Evolutionary conservation across 2,329 filamentous ascomycete species (phyloP).

Genomic region (Neofusicoccum umdonicola): DNA sequence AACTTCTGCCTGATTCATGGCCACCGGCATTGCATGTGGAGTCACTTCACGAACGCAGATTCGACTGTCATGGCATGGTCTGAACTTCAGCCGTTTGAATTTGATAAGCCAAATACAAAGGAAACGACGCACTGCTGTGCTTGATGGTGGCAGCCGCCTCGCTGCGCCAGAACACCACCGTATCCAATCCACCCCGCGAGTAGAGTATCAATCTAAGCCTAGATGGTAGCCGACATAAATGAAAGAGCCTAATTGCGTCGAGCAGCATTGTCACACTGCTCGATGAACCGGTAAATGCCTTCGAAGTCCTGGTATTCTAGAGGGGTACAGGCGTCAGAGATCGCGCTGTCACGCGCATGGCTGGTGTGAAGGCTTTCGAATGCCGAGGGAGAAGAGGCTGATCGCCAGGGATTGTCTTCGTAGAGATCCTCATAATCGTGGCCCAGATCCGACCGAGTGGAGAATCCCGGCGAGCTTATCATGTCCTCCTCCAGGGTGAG

Average conservation of each 20-base stretch:
- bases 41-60: background rate
- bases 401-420: constrained; percentile 54
- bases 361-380: constrained; percentile 60
- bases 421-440: constrained; percentile 42
- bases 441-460: constrained; percentile 36
- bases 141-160: background rate
- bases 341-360: constrained; percentile 41
- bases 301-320: constrained; percentile 63
- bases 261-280: constrained; percentile 53
- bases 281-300: constrained; percentile 65
- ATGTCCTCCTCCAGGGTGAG: constrained; percentile 41
- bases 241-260: background rate
- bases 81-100: background rate
- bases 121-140: background rate
- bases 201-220: constrained; percentile 12
- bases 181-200: background rate
- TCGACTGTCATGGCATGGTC: background rate
- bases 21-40: background rate
- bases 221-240: background rate
- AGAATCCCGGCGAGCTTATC: constrained; percentile 33
- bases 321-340: constrained; percentile 34
- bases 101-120: background rate
- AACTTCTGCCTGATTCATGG: background rate
- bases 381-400: constrained; percentile 45
- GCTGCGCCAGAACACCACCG: constrained; percentile 3